Conservation (phyloP, 768 basidiomycete species). For the Lentinula detonsa region DNA sequence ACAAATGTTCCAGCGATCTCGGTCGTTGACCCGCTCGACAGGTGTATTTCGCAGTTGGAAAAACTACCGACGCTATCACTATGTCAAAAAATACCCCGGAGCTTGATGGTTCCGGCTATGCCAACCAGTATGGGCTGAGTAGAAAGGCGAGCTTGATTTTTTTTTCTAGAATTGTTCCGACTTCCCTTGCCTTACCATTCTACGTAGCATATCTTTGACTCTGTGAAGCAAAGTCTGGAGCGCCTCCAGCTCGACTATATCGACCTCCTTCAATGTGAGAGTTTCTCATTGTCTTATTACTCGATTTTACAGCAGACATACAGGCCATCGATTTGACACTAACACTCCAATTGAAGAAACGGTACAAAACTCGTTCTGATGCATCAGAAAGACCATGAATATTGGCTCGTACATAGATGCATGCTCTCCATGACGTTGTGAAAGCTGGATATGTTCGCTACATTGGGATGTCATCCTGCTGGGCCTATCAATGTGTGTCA, state of each 20-base stretch:
- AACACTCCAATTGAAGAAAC: conserved; percentile 23
- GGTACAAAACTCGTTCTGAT: background rate
- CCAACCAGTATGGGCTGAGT: conserved; percentile 22
- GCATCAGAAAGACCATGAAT: background rate
- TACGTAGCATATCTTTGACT: conserved; percentile 44
- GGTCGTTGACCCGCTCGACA: conserved; percentile 17
- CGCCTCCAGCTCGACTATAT: conserved; percentile 49
- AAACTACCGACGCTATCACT: background rate
- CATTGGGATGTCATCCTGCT: conserved; percentile 26
- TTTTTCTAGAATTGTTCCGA: background rate
- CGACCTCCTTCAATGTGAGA: conserved; percentile 42
- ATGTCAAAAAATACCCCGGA: background rate
- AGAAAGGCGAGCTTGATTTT: conserved; percentile 24
- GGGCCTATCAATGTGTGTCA: conserved; percentile 30
- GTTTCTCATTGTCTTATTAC: too few relatives aligned
- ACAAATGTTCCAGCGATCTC: background rate
- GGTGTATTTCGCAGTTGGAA: conserved; percentile 29
- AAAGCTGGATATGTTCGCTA: conserved; percentile 42
- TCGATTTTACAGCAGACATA: background rate
- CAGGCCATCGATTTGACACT: conserved; percentile 26
- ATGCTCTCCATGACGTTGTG: conserved; percentile 46
- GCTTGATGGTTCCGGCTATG: conserved; percentile 2
- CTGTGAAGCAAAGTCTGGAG: conserved; percentile 34
- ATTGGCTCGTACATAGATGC: conserved; percentile 26
- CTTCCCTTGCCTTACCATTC: background rate